Percentiles rank a stretch among this genome's conserved stretches.
Evolutionary conservation across 768 basidiomycete genomes (phyloP).

Genomic region (Agrocybe pediades): DNA sequence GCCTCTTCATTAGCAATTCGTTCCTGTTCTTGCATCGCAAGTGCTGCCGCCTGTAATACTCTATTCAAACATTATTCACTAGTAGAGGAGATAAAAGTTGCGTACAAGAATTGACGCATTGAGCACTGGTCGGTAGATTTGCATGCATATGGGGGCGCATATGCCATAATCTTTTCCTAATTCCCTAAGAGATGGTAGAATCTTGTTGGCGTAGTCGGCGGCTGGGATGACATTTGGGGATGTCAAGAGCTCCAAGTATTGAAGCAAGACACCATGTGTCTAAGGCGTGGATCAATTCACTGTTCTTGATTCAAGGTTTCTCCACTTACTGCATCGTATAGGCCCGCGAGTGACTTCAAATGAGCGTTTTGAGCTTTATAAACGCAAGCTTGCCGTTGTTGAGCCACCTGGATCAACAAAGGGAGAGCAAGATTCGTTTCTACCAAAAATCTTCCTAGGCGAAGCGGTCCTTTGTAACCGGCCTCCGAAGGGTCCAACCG

Average conservation of each 20-base stretch:
- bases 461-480: constrained; percentile 62
- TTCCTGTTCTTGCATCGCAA: constrained; percentile 70
- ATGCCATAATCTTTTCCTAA: constrained; percentile 80
- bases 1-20: constrained; percentile 71
- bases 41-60: constrained; percentile 51
- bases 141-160: constrained; percentile 88
- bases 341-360: constrained; percentile 81
- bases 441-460: constrained; percentile 65
- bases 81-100: constrained; percentile 13
- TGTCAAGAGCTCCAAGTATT: constrained; percentile 88
- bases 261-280: constrained; percentile 91
- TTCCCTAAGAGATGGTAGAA: constrained; percentile 75
- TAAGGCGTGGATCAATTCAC: constrained; percentile 30
- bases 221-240: constrained; percentile 67
- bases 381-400: constrained; percentile 86
- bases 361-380: constrained; percentile 74
- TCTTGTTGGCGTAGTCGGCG: constrained; percentile 71
- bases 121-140: constrained; percentile 84
- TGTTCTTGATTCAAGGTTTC: constrained; percentile 6
- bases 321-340: constrained; percentile 82
- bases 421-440: constrained; percentile 82
- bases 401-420: constrained; percentile 88
- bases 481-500: constrained; percentile 68
- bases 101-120: constrained; percentile 63
- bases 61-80: constrained; percentile 4